A percentile compares a stretch with the other conserved stretches of the same genome.
These are phyloP conservation scores for Lichtheimia ornata DNA, from an alignment of 371 early-diverging fungal genomes.

Conservation along the genomic window DNA sequence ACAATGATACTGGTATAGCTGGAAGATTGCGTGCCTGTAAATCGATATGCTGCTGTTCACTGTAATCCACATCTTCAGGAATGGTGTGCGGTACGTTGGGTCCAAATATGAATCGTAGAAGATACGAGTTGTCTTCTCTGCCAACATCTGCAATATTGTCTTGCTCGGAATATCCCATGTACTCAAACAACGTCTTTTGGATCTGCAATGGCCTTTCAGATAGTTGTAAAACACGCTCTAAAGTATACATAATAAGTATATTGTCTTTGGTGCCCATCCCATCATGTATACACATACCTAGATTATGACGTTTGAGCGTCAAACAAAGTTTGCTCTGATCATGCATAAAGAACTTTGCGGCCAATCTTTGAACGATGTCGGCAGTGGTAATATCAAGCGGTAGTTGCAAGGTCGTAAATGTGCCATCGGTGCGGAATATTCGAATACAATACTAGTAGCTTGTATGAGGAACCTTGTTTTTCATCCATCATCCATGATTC, in stretches of 20 bases:
- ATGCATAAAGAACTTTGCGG: conserved; percentile 76
- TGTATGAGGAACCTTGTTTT: neutral
- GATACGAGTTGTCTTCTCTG: conserved; percentile 81
- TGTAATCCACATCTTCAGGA: conserved; percentile 32
- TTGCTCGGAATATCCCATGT: conserved; percentile 78
- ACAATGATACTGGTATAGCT: conserved; percentile 78
- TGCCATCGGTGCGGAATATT: conserved; percentile 70
- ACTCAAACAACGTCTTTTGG: conserved; percentile 66
- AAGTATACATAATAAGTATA: neutral
- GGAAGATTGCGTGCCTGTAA: conserved; percentile 67
- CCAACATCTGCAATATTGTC: conserved; percentile 79
- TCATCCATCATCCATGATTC: neutral
- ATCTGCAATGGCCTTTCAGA: conserved; percentile 76
- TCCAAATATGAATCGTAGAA: conserved; percentile 77
- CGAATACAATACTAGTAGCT: conserved; percentile 53
- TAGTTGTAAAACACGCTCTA: conserved; percentile 66
- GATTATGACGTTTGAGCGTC: conserved; percentile 60
- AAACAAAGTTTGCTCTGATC: conserved; percentile 75
- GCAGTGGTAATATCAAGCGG: conserved; percentile 67
- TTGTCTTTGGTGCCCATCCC: neutral
- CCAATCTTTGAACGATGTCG: conserved; percentile 70
- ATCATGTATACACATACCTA: conserved; percentile 39
- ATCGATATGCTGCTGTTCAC: conserved; percentile 66
- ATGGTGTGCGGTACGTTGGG: conserved; percentile 61
- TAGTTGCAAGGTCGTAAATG: conserved; percentile 76